Conservation (phyloP, 2,329 filamentous ascomycete genomes). For the Cladosporium sp. region DNA sequence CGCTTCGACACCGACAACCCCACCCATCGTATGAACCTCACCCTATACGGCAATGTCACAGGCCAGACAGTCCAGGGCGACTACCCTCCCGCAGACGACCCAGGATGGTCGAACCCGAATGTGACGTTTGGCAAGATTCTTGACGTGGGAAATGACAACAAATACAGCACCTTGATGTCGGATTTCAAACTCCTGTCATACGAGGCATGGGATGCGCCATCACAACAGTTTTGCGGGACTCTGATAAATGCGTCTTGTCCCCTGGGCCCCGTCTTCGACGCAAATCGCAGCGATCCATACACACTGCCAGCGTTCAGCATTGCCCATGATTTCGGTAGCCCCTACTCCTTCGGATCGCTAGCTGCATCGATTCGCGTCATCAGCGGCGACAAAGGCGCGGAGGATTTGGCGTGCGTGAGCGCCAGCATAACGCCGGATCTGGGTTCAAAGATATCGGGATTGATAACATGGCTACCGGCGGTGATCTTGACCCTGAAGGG, state of each 20-base stretch:
- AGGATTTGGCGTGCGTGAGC: slow-evolving; percentile 75
- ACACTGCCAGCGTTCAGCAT: slow-evolving; percentile 73
- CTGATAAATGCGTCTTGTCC: slow-evolving; percentile 68
- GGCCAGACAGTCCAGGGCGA: slow-evolving; percentile 63
- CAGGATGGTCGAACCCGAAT: slow-evolving; percentile 63
- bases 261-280: slow-evolving; percentile 70
- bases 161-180: slow-evolving; percentile 72
- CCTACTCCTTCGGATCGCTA: slow-evolving; percentile 84
- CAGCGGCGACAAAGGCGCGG: slow-evolving; percentile 67
- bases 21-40: slow-evolving; percentile 70
- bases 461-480: slow-evolving; percentile 75
- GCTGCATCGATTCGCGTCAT: slow-evolving; percentile 71
- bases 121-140: slow-evolving; percentile 73
- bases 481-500: slow-evolving; percentile 78
- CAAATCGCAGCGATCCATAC: slow-evolving; percentile 53
- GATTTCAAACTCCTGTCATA: slow-evolving; percentile 77
- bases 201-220: slow-evolving; percentile 61
- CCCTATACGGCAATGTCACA: slow-evolving; percentile 87
- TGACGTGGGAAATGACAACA: slow-evolving; percentile 58
- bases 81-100: slow-evolving; percentile 62
- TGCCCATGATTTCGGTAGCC: slow-evolving; percentile 72
- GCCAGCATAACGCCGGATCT: slow-evolving; percentile 83
- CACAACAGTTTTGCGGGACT: slow-evolving; percentile 66
- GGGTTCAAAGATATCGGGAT: slow-evolving; percentile 65
- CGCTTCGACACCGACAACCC: slow-evolving; percentile 61